Conservation (phyloP, 139 green algal genomes). For the Chlorokybus atmophyticus region DNA sequence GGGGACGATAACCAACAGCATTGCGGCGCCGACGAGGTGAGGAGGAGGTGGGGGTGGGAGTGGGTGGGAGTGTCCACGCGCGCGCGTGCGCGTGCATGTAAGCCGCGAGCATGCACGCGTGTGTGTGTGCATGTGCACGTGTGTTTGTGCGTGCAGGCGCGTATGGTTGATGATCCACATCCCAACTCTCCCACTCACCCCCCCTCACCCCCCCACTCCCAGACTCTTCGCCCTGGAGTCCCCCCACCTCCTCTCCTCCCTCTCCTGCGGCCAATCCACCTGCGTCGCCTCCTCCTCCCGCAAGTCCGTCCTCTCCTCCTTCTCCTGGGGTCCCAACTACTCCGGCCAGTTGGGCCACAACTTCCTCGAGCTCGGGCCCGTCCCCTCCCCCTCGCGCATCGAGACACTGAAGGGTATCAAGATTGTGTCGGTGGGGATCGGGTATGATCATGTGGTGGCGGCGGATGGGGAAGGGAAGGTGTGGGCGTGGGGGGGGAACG, state of each 20-base stretch:
- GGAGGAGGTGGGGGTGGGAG: no score
- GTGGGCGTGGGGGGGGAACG: conserved; percentile 44
- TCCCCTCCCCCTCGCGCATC: conserved; percentile 4
- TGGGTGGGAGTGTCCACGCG: no score
- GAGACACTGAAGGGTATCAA: conserved; percentile 7
- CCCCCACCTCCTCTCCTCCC: background rate
- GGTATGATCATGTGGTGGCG: conserved; percentile 12
- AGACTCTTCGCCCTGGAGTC: conserved; percentile 13
- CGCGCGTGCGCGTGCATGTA: no score
- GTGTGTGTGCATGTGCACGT: no score
- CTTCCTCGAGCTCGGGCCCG: conserved; percentile 13
- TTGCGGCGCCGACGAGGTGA: conserved; percentile 1
- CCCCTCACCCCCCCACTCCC: background rate
- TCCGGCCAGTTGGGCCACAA: conserved; percentile 11
- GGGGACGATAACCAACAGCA: conserved; percentile 1
- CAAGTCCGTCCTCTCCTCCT: background rate
- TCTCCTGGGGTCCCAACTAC: conserved; percentile 21
- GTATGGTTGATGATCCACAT: no score
- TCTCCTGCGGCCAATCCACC: conserved; percentile 19
- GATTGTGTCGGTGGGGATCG: background rate
- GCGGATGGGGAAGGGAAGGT: conserved; percentile 23
- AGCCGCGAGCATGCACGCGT: no score
- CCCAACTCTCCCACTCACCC: background rate
- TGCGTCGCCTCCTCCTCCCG: background rate
- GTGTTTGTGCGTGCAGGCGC: no score